A percentile compares a stretch with the other conserved stretches of the same genome.
Conservation (phyloP, 768 basidiomycete genomes). For the Boletus reticulatus region DNA sequence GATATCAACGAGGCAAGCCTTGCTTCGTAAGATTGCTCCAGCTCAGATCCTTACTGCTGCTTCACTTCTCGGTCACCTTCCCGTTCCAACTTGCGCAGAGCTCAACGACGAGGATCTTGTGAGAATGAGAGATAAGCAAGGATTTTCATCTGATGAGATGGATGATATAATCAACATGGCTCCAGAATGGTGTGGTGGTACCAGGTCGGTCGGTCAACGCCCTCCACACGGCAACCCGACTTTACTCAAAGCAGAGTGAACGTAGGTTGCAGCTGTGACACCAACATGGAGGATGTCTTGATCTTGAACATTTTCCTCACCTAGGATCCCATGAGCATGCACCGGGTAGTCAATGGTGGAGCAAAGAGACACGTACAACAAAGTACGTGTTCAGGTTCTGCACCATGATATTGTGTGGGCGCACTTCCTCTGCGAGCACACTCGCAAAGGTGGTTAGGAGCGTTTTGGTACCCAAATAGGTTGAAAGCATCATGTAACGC, state of each 20-base stretch:
- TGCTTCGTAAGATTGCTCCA: too few species aligned
- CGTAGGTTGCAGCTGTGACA: constrained; percentile 72
- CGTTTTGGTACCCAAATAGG: constrained; percentile 90
- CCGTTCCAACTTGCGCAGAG: constrained; percentile 58
- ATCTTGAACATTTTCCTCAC: constrained; percentile 95
- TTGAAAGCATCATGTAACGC: constrained; percentile 94
- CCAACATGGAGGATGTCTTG: constrained; percentile 60
- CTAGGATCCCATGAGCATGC: constrained; percentile 36
- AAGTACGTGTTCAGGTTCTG: constrained; percentile 91
- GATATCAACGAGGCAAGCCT: too few species aligned
- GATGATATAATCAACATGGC: constrained; percentile 79
- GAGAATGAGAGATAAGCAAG: constrained; percentile 58
- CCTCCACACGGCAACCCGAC: constrained; percentile 75
- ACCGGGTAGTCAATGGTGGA: neutral
- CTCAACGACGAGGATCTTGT: constrained; percentile 68
- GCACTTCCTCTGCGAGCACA: constrained; percentile 83
- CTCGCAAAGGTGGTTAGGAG: constrained; percentile 85
- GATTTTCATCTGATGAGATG: constrained; percentile 52
- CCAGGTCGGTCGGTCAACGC: constrained; percentile 66
- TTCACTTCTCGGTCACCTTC: too few species aligned
- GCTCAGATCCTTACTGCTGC: constrained; percentile 32
- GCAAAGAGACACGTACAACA: constrained; percentile 66
- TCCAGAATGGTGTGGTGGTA: constrained; percentile 86
- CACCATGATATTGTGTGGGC: constrained; percentile 70
- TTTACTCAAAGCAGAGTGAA: constrained; percentile 72